These are phyloP conservation scores for Eucalyptus erythrocorys DNA, from an alignment of 345 rosid species.

Conservation along the genomic window DNA sequence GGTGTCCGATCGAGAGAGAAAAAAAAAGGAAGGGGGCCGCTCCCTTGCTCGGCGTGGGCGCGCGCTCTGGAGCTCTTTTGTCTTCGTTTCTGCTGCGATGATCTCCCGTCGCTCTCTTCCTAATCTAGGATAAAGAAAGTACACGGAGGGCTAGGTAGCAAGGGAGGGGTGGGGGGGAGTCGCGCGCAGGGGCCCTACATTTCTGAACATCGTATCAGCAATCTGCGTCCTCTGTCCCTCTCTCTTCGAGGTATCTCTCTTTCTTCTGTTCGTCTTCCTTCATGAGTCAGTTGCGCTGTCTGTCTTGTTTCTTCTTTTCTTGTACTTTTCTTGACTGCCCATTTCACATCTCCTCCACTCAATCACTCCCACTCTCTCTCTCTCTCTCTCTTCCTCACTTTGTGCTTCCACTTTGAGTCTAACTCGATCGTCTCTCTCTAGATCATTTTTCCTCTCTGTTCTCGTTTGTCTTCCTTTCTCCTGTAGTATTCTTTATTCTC, in stretches of 20 bases:
- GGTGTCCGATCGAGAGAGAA: background rate
- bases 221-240: background rate
- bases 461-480: background rate
- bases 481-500: background rate
- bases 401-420: background rate
- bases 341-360: background rate
- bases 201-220: constrained; percentile 31
- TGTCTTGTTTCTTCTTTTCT: background rate
- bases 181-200: constrained; percentile 7
- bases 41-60: background rate
- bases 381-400: background rate
- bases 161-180: too few relatives aligned
- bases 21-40: background rate
- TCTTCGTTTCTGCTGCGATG: background rate
- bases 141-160: background rate
- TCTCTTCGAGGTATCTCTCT: background rate
- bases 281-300: background rate
- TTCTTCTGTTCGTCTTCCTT: background rate
- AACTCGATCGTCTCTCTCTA: background rate
- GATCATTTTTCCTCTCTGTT: background rate
- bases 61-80: background rate
- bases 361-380: background rate
- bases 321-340: background rate
- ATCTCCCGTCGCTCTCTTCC: background rate
- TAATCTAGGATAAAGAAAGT: background rate